phyloP scores from a whole-genome alignment of 2,329 filamentous ascomycete species.

The Colletotrichum tropicale region DNA sequence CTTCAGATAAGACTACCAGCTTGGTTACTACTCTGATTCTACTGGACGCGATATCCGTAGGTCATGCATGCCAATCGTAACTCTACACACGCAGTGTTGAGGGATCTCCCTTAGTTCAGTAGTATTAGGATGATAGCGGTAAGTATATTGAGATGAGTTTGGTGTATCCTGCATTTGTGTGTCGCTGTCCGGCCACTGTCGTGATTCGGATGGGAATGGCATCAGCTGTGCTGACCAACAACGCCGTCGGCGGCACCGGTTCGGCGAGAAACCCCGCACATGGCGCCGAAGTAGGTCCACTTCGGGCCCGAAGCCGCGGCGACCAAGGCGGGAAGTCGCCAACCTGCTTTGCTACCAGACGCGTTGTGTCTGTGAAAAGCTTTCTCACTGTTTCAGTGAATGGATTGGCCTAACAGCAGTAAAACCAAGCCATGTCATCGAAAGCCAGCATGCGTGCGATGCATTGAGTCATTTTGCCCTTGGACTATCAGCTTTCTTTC shows the following conservation, averaged over 20 bases:
- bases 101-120: neutral
- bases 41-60: neutral
- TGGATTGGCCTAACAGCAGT: neutral
- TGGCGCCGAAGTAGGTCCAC: neutral
- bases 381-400: neutral
- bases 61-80: neutral
- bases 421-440: neutral
- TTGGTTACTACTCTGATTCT: neutral
- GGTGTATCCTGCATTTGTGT: rapidly evolving
- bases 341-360: neutral
- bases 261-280: neutral
- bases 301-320: neutral
- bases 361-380: neutral
- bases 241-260: constrained; percentile 16
- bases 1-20: neutral
- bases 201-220: neutral
- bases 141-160: rapidly evolving
- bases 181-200: neutral
- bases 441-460: neutral
- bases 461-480: neutral
- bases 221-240: neutral
- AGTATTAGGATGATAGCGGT: neutral
- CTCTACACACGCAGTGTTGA: too few species aligned
- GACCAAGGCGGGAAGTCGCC: neutral
- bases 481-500: neutral